phyloP scores from a whole-genome alignment of 306 rosid species.

The Quercus dentata region DNA sequence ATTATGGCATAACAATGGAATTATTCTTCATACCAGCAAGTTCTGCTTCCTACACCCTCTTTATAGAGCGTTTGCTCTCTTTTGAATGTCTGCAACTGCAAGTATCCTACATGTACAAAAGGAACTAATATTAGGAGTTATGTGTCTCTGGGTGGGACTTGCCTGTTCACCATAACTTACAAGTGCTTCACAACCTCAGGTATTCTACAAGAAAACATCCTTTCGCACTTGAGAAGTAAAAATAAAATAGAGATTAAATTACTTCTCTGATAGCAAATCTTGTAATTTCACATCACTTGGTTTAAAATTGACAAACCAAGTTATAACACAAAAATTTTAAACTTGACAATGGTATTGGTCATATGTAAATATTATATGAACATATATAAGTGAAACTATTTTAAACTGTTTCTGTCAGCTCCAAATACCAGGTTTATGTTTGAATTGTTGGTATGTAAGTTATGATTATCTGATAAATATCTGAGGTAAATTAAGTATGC shows the following conservation, averaged over 20 bases:
- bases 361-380: neutral
- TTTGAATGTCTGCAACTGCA: too few species aligned
- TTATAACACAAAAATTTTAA: neutral
- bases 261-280: too few species aligned
- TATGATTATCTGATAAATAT: neutral
- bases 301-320: neutral
- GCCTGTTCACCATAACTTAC: too few species aligned
- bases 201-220: too few species aligned
- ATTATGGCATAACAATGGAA: neutral
- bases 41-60: neutral
- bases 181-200: too few species aligned
- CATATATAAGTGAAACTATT: neutral
- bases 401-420: neutral
- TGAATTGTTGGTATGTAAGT: neutral
- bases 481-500: neutral
- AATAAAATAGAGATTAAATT: too few species aligned
- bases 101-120: too few species aligned
- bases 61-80: too few species aligned
- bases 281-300: too few species aligned
- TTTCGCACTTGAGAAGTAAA: too few species aligned
- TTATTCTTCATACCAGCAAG: neutral
- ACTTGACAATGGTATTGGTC: neutral
- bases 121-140: too few species aligned
- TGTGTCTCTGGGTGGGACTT: too few species aligned
- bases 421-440: neutral